Percentiles rank a stretch among this genome's conserved stretches.
These are phyloP conservation scores for Fusarium compactum DNA, from an alignment of 2,329 filamentous ascomycete species.

Conservation along the genomic window DNA sequence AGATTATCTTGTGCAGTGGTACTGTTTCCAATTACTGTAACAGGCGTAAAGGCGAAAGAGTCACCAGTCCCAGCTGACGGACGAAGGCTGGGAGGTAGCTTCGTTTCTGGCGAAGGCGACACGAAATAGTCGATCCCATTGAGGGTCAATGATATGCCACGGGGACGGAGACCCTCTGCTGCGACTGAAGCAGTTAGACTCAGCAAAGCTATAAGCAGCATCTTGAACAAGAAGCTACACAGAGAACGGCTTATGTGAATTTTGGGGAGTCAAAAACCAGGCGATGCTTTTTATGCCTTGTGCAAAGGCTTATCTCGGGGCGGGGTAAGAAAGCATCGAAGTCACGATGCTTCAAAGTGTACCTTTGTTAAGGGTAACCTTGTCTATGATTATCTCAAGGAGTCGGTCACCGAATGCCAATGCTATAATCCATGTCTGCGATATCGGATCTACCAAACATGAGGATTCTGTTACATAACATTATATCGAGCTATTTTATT, in stretches of 20 bases:
- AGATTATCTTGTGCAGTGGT: not conserved
- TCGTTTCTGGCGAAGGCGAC: not conserved
- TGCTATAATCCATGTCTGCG: not conserved
- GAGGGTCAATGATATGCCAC: not conserved
- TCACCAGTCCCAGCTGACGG: fast-evolving
- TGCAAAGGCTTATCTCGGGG: no score
- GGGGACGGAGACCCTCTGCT: not conserved
- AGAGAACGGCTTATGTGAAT: not conserved
- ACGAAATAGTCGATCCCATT: not conserved
- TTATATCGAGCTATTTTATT: fast-evolving
- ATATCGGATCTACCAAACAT: not conserved
- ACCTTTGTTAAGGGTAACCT: no score
- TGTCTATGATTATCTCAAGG: not conserved
- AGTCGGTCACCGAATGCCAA: not conserved
- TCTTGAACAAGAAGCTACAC: not conserved
- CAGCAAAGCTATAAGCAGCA: not conserved
- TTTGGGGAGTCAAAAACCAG: no score
- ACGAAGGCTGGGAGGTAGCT: not conserved
- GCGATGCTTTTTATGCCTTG: no score
- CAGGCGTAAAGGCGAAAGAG: not conserved
- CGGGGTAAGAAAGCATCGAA: not conserved
- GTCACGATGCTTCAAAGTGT: not conserved
- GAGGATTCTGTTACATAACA: not conserved
- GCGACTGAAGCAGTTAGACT: not conserved
- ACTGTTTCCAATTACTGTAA: not conserved